These are phyloP conservation scores for Pittosporum tobira DNA, from an alignment of 129 eudicot species.

Conservation along the genomic window DNA sequence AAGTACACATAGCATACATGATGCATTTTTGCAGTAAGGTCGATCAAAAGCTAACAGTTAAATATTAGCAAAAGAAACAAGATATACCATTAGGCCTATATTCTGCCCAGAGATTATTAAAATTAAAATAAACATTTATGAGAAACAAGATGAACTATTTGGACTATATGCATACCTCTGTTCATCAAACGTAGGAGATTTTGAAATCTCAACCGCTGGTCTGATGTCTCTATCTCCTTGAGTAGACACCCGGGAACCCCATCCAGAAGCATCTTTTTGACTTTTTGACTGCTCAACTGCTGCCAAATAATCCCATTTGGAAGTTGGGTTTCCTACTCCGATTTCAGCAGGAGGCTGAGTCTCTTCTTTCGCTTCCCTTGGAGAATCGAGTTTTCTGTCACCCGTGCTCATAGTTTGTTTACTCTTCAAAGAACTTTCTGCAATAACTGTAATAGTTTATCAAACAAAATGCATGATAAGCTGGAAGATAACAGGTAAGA, in stretches of 20 bases:
- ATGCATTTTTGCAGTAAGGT: too few relatives aligned
- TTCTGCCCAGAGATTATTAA: background rate
- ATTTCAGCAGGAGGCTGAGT: slow-evolving; percentile 17
- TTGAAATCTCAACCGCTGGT: too few relatives aligned
- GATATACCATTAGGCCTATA: too few relatives aligned
- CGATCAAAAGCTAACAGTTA: too few relatives aligned
- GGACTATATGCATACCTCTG: slow-evolving; percentile 23
- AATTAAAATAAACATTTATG: slow-evolving; percentile 36
- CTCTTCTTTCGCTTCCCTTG: slow-evolving; percentile 35
- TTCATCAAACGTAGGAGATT: slow-evolving; percentile 43
- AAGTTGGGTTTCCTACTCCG: slow-evolving; percentile 15
- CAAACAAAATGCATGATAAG: slow-evolving; percentile 20
- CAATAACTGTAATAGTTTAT: slow-evolving; percentile 18
- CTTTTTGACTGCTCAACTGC: too few relatives aligned
- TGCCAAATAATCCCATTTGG: slow-evolving; percentile 19
- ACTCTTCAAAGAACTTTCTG: slow-evolving; percentile 19
- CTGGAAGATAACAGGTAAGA: slow-evolving; percentile 19
- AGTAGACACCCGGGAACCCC: slow-evolving; percentile 14
- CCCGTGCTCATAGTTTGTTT: slow-evolving; percentile 41
- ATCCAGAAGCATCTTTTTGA: slow-evolving; percentile 24
- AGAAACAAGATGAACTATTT: slow-evolving; percentile 17
- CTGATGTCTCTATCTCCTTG: slow-evolving; percentile 24
- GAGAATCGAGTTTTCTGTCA: slow-evolving; percentile 35
- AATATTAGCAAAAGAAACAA: too few relatives aligned
- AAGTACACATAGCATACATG: too few relatives aligned